phyloP scores from a whole-genome alignment of 1,284 basidiomycete species.

The Ceraceosorus bombacis region DNA sequence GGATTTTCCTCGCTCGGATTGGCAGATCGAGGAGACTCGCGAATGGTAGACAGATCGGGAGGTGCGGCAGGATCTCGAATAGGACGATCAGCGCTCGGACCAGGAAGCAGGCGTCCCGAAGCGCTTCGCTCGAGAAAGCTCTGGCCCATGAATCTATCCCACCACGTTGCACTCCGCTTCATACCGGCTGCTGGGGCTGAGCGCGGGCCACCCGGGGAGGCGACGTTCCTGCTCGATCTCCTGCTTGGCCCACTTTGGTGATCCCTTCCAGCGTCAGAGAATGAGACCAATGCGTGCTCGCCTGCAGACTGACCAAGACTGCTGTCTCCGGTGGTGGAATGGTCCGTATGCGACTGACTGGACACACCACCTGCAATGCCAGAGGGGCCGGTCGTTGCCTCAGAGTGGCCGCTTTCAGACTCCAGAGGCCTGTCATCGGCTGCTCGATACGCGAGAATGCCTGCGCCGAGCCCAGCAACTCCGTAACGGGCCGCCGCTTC shows the following conservation, averaged over 20 bases:
- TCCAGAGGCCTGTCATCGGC: not conserved
- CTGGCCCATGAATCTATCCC: slow-evolving; percentile 36
- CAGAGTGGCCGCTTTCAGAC: slow-evolving; percentile 12
- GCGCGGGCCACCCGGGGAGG: slow-evolving; percentile 7
- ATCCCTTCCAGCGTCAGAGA: slow-evolving; percentile 17
- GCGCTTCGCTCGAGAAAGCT: slow-evolving; percentile 29
- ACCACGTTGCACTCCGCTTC: slow-evolving; percentile 36
- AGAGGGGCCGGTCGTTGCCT: slow-evolving; percentile 5
- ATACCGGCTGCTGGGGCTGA: slow-evolving; percentile 11
- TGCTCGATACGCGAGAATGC: not conserved
- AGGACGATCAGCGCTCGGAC: slow-evolving; percentile 23
- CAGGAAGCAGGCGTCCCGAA: slow-evolving; percentile 23
- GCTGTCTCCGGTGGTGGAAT: slow-evolving; percentile 15
- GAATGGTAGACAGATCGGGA: slow-evolving; percentile 22
- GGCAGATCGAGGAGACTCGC: slow-evolving; percentile 21
- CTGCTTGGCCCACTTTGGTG: slow-evolving; percentile 6
- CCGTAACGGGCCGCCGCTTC: no score
- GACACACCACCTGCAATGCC: slow-evolving; percentile 15
- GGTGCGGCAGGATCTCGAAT: slow-evolving; percentile 36
- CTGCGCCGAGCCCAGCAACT: not conserved
- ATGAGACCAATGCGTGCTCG: slow-evolving; percentile 19
- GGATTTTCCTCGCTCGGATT: slow-evolving; percentile 12
- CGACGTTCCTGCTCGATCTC: slow-evolving; percentile 2
- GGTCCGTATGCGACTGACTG: slow-evolving; percentile 21
- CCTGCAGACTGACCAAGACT: slow-evolving; percentile 14